phyloP scores from a whole-genome alignment of 2,329 filamentous ascomycete species.

The Delphinella strobiligena region DNA sequence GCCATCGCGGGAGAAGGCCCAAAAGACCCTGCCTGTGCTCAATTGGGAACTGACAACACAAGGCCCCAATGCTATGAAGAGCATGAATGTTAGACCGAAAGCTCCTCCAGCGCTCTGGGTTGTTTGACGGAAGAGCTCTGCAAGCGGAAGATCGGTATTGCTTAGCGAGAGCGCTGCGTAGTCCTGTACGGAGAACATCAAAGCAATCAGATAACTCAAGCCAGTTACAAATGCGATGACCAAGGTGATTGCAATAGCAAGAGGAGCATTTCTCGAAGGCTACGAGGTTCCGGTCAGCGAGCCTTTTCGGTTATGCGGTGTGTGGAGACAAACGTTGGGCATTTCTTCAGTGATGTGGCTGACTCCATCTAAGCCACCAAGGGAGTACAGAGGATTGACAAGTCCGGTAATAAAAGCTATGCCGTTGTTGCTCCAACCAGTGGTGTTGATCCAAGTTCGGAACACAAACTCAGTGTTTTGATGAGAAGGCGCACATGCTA shows the following conservation, averaged over 20 bases:
- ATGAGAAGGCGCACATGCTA: constrained; percentile 1
- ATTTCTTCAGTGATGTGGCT: constrained; percentile 49
- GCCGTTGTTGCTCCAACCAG: constrained; percentile 39
- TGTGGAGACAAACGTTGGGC: no score
- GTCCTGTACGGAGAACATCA: constrained; percentile 43
- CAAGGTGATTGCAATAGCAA: constrained; percentile 42
- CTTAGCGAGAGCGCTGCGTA: constrained; percentile 16
- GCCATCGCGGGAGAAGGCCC: constrained; percentile 35
- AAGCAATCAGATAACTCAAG: constrained; percentile 42
- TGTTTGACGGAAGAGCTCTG: constrained; percentile 36
- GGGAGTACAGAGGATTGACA: constrained; percentile 44
- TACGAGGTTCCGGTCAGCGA: no score
- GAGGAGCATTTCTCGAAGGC: constrained; percentile 40
- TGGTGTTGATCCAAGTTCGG: constrained; percentile 37
- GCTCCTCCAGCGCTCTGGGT: constrained; percentile 29
- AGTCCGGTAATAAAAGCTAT: constrained; percentile 47
- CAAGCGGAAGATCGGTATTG: constrained; percentile 30
- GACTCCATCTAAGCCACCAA: constrained; percentile 46
- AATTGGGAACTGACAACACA: constrained; percentile 28
- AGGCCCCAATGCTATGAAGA: constrained; percentile 32
- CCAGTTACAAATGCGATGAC: constrained; percentile 32
- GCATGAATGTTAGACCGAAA: constrained; percentile 30
- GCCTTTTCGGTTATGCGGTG: no score
- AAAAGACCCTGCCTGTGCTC: constrained; percentile 23
- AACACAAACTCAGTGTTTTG: constrained; percentile 34